Percentiles rank a stretch among this genome's conserved stretches.
Evolutionary conservation across 1,139 yeast species (phyloP).

Genomic region (Candida pseudoviswanathii): DNA sequence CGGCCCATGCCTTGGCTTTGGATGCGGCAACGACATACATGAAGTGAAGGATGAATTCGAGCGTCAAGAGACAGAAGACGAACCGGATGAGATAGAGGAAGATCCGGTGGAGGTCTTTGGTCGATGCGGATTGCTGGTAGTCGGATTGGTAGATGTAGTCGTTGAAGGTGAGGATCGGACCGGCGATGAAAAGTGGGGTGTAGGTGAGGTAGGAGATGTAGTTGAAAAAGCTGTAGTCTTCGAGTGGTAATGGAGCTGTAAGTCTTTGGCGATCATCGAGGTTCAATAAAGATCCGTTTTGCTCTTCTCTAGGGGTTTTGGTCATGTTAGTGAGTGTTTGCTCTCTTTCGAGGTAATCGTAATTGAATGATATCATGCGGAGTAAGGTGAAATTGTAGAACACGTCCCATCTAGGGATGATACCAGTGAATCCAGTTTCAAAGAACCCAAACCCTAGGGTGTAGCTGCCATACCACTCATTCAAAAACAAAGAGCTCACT

Average conservation of each 20-base stretch:
- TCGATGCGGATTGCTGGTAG: slow-evolving; percentile 40
- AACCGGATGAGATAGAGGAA: slow-evolving; percentile 68
- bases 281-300: slow-evolving; percentile 18
- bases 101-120: slow-evolving; percentile 51
- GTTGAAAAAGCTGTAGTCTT: slow-evolving; percentile 62
- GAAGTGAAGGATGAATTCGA: slow-evolving; percentile 88
- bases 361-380: slow-evolving; percentile 78
- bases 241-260: slow-evolving; percentile 58
- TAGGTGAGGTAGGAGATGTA: slow-evolving; percentile 79
- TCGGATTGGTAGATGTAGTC: slow-evolving; percentile 79
- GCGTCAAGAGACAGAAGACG: slow-evolving; percentile 69
- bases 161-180: slow-evolving; percentile 91
- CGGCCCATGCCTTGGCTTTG: slow-evolving; percentile 85
- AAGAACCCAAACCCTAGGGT: slow-evolving; percentile 54
- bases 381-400: slow-evolving; percentile 87
- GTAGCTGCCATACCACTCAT: slow-evolving; percentile 63
- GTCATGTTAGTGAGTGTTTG: slow-evolving; percentile 17
- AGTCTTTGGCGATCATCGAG: slow-evolving; percentile 70
- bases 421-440: slow-evolving; percentile 66
- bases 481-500: slow-evolving; percentile 70
- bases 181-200: slow-evolving; percentile 91
- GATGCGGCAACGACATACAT: slow-evolving; percentile 94
- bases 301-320: slow-evolving; percentile 15
- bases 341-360: slow-evolving; percentile 66
- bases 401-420: slow-evolving; percentile 92